Percentiles rank a stretch among this genome's conserved stretches.
phyloP scores from a whole-genome alignment of 1,284 basidiomycete species.

The Leccinum subrobustum region DNA sequence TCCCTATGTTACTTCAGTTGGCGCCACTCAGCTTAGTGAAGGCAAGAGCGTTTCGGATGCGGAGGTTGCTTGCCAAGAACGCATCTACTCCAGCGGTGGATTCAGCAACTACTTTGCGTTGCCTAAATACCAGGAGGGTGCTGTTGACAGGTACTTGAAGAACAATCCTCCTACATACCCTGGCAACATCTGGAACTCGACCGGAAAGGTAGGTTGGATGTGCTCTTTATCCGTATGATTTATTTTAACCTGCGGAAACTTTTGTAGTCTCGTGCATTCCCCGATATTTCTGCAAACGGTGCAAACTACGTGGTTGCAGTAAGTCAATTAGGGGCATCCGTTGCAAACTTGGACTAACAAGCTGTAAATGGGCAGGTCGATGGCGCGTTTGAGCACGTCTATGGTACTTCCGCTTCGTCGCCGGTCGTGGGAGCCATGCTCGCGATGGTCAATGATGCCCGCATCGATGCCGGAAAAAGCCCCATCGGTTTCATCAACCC shows the following conservation, averaged over 20 bases:
- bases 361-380: conserved; percentile 23
- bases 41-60: conserved; percentile 31
- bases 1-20: conserved; percentile 47
- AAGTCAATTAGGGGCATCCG: background rate
- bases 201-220: conserved; percentile 38
- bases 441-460: conserved; percentile 49
- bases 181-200: conserved; percentile 46
- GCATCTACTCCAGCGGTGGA: conserved; percentile 42
- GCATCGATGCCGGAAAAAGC: conserved; percentile 36
- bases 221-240: background rate
- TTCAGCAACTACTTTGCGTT: conserved; percentile 42
- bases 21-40: conserved; percentile 44
- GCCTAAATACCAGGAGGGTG: conserved; percentile 39
- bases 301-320: conserved; percentile 43
- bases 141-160: conserved; percentile 25
- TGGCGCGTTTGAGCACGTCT: conserved; percentile 36
- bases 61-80: conserved; percentile 33
- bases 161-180: conserved; percentile 33
- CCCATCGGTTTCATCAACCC: conserved; percentile 40
- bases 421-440: conserved; percentile 46
- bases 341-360: background rate
- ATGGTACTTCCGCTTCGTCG: conserved; percentile 40
- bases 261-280: conserved; percentile 40
- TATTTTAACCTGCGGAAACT: background rate
- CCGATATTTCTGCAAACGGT: conserved; percentile 42